Percentiles rank a stretch among this genome's conserved stretches.
Evolutionary conservation across 305 asterid genomes (phyloP).

Genomic region (Solanum hybrid): DNA sequence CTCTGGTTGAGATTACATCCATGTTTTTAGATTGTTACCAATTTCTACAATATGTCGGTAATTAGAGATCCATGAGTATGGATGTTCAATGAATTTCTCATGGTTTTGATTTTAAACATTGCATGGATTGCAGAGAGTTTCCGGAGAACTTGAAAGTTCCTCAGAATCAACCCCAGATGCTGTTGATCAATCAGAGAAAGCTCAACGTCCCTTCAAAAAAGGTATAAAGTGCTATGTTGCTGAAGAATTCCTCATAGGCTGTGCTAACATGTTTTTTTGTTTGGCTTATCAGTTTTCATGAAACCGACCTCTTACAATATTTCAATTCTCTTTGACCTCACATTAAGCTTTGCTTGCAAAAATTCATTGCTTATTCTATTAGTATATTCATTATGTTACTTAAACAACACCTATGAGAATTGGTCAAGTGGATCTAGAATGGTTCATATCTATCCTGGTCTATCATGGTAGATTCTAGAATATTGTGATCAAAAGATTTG

Average conservation of each 20-base stretch:
- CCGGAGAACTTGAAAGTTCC: slow-evolving; percentile 58
- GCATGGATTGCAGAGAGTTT: slow-evolving; percentile 44
- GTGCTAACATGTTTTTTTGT: background rate
- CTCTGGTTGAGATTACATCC: background rate
- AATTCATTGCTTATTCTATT: background rate
- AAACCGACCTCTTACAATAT: background rate
- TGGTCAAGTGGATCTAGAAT: background rate
- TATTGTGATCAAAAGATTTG: background rate
- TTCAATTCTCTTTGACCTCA: background rate
- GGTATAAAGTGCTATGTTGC: slow-evolving; percentile 34
- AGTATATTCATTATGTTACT: background rate
- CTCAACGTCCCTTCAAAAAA: slow-evolving; percentile 51
- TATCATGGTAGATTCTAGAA: background rate
- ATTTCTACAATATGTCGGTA: background rate
- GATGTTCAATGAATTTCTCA: background rate
- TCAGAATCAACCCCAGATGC: slow-evolving; percentile 44
- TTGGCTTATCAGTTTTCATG: background rate
- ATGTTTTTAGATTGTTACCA: background rate
- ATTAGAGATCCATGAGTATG: background rate
- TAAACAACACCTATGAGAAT: background rate
- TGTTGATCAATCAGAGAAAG: slow-evolving; percentile 37
- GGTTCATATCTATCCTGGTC: background rate
- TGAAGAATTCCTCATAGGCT: background rate
- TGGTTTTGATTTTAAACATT: background rate
- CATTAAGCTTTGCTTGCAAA: background rate